Evolutionary conservation across 768 basidiomycete genomes (phyloP).

Genomic region (Phylloporus sp.): DNA sequence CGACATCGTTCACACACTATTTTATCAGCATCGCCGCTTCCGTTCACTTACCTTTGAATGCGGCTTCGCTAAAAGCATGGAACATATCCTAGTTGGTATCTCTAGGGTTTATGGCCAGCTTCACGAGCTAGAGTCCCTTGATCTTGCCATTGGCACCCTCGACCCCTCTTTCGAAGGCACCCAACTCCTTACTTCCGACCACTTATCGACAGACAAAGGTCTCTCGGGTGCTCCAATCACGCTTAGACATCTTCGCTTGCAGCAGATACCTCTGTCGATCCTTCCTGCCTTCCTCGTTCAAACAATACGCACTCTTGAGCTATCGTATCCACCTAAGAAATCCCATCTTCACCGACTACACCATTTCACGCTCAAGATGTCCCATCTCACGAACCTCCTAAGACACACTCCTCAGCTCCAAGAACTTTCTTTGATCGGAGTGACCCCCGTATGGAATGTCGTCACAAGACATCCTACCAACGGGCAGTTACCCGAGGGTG

Average conservation of each 20-base stretch:
- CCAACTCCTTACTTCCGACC: slow-evolving; percentile 20
- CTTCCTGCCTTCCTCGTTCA: slow-evolving; percentile 35
- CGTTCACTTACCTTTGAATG: slow-evolving; percentile 35
- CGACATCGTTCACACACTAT: slow-evolving; percentile 23
- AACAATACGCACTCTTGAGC: slow-evolving; percentile 39
- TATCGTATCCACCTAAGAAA: slow-evolving; percentile 36
- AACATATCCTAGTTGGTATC: slow-evolving; percentile 22
- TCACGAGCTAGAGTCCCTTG: slow-evolving; percentile 25
- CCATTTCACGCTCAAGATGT: slow-evolving; percentile 37
- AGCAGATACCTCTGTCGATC: slow-evolving; percentile 38
- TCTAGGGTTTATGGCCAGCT: slow-evolving; percentile 12
- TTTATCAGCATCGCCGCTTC: slow-evolving; percentile 24
- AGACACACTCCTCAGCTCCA: slow-evolving; percentile 36
- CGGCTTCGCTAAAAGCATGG: slow-evolving; percentile 26
- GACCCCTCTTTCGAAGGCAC: slow-evolving; percentile 28
- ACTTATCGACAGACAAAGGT: slow-evolving; percentile 9
- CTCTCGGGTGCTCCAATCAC: not conserved
- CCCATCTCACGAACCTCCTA: slow-evolving; percentile 36
- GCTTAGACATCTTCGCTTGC: slow-evolving; percentile 36
- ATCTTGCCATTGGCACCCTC: slow-evolving; percentile 24
- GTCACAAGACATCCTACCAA: slow-evolving; percentile 9
- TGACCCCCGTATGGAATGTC: slow-evolving; percentile 38
- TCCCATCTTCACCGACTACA: slow-evolving; percentile 15
- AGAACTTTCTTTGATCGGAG: slow-evolving; percentile 39
- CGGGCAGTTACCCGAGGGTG: slow-evolving; percentile 5